phyloP scores from a whole-genome alignment of 257 asterid genomes.

The Pogostemon cablin region DNA sequence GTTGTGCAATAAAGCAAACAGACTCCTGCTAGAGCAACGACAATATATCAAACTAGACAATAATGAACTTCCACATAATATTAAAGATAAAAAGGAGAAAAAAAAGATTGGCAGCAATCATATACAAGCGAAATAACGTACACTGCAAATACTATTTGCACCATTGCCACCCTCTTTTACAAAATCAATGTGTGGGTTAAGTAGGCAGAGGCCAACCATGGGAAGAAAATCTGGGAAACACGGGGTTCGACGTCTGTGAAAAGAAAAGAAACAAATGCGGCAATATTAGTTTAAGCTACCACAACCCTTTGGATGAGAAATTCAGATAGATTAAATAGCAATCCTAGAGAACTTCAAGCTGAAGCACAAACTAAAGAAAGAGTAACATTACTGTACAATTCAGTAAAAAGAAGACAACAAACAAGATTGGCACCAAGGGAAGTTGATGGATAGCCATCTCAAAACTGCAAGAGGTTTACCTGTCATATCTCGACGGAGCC shows the following conservation, averaged over 20 bases:
- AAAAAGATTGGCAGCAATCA: neutral
- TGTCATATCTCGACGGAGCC: neutral
- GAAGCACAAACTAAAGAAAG: neutral
- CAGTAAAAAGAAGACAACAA: neutral
- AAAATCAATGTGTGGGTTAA: neutral
- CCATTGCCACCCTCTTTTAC: neutral
- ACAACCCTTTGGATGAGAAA: neutral
- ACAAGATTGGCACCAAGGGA: neutral
- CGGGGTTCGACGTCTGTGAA: neutral
- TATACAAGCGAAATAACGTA: neutral
- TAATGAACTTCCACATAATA: neutral
- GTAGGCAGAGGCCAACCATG: neutral
- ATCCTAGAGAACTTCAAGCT: neutral
- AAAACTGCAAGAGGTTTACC: slow-evolving; percentile 5
- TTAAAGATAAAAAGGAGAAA: neutral
- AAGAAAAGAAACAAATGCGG: neutral
- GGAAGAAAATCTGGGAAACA: neutral
- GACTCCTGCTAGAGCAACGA: neutral
- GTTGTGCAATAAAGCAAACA: neutral
- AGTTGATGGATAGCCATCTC: slow-evolving; percentile 3
- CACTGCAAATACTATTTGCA: neutral
- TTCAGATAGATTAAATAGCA: neutral
- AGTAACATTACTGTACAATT: neutral
- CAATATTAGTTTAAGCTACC: neutral
- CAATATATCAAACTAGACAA: no score